Conservation (phyloP, 192 early-diverging fungal genomes). For the Backusella westeae region DNA sequence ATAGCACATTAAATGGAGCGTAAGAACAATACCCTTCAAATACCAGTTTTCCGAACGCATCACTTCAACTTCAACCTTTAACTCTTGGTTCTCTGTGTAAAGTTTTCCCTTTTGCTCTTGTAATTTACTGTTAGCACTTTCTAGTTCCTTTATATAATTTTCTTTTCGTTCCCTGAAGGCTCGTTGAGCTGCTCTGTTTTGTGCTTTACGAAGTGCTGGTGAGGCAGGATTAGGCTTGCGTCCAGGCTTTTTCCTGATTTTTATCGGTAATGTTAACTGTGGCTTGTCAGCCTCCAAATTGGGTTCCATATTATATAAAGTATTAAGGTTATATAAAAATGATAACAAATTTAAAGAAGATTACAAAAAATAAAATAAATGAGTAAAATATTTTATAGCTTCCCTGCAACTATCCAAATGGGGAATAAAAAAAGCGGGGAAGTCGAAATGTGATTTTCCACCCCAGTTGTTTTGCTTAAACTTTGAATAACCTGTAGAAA, state of each 20-base stretch:
- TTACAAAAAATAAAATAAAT: neutral
- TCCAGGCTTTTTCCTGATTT: slow-evolving; percentile 50
- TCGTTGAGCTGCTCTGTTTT: slow-evolving; percentile 89
- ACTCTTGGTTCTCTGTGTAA: slow-evolving; percentile 34
- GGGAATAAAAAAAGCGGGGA: neutral
- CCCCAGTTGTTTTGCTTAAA: neutral
- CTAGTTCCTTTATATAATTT: slow-evolving; percentile 70
- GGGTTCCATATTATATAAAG: neutral
- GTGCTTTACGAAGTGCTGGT: slow-evolving; percentile 52
- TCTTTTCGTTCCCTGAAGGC: slow-evolving; percentile 89
- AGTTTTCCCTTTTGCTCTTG: slow-evolving; percentile 55
- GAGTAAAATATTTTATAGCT: neutral
- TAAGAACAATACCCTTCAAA: slow-evolving; percentile 43
- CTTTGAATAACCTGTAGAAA: neutral
- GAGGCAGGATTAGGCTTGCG: slow-evolving; percentile 60
- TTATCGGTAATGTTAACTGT: neutral
- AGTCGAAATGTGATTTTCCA: neutral
- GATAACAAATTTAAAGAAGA: neutral
- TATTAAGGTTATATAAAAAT: neutral
- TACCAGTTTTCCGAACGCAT: slow-evolving; percentile 46
- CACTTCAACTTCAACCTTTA: slow-evolving; percentile 36
- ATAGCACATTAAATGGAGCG: slow-evolving; percentile 39
- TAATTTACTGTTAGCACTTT: slow-evolving; percentile 67
- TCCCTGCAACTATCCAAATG: neutral
- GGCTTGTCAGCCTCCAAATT: neutral